Evolutionary conservation across 345 rosid genomes (phyloP), one percentile per base, ranked within the genome.

Genomic region (Ceriops zippeliana): DNA sequence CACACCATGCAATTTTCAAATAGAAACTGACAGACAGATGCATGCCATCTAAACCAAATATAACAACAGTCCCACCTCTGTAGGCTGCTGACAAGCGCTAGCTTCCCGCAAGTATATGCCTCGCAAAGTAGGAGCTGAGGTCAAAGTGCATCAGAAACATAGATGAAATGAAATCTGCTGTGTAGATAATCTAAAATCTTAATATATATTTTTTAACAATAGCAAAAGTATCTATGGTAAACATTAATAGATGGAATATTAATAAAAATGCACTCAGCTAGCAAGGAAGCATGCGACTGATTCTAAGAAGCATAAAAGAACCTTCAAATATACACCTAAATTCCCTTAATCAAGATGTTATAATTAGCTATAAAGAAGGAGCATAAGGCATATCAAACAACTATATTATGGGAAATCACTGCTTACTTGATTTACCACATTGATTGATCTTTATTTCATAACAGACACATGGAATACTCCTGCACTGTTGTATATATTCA

Each of bases 61-160:
- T 62, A 68, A 52, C 22, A 76, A 69, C 37, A 71, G 58, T 34
- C 82, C 62, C 73, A 90, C 99, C 99, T 95, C 97, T 35, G 93
- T 76, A 71, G 90, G 79, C 66, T 83, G 90, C 77, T 66, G 77
- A 81, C 93, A 84, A 73, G 86, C 76, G 67, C 80, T 74, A 71
- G 89, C 84, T 65, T 95, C 98, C 83, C 98, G 85, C 67, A 95
- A 82, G 81, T 95, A 91, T 79, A 91, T 85, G 69, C 98, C 98
- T n/a, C 97, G 86, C 67, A 84, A 85, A 56, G 84, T 68, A 63
- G 97, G 90, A 76, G 89, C 99, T 95, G 89, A 80, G 65, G 59
- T 74, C 47, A 77, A 46, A 80, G 65, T 24, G 32, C 57, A 70
- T 31, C 47, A 74, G 2, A 58, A 51, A 30, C 66, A 65, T 68